These are phyloP conservation scores for Nakaseomyces glabratus DNA, from an alignment of 1,139 yeast species.

Conservation along the genomic window DNA sequence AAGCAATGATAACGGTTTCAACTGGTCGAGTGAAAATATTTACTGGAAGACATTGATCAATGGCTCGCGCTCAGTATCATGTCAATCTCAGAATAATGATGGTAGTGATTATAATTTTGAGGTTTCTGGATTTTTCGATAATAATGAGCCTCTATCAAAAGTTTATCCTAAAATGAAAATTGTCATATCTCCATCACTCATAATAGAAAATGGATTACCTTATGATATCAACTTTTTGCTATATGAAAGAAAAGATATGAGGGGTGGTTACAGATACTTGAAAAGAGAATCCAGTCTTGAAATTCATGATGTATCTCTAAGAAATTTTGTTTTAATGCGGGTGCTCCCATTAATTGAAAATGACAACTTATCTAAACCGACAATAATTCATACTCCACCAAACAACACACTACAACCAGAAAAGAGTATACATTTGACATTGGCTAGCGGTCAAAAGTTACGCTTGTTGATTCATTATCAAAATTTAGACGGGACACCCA, in stretches of 20 bases:
- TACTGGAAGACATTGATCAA: slow-evolving; percentile 57
- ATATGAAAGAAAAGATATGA: slow-evolving; percentile 65
- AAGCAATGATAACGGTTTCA: slow-evolving; percentile 39
- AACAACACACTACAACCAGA: slow-evolving; percentile 52
- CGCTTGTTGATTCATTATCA: slow-evolving; percentile 60
- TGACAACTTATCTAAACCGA: slow-evolving; percentile 65
- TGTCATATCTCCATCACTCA: slow-evolving; percentile 76
- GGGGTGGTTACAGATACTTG: slow-evolving; percentile 59
- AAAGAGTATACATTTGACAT: slow-evolving; percentile 38
- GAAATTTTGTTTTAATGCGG: slow-evolving; percentile 53
- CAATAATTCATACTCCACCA: slow-evolving; percentile 59
- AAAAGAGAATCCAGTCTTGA: slow-evolving; percentile 58
- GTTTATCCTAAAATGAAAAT: slow-evolving; percentile 81
- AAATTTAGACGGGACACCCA: slow-evolving; percentile 35
- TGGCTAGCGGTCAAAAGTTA: slow-evolving; percentile 58
- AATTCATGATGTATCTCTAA: slow-evolving; percentile 73
- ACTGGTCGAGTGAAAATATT: slow-evolving; percentile 57
- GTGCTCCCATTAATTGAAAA: slow-evolving; percentile 62
- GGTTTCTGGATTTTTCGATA: slow-evolving; percentile 57
- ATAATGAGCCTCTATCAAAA: slow-evolving; percentile 56
- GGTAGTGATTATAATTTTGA: slow-evolving; percentile 52
- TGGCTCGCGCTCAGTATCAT: slow-evolving; percentile 49
- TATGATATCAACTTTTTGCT: slow-evolving; percentile 68
- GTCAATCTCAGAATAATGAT: slow-evolving; percentile 36
- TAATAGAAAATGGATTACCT: slow-evolving; percentile 77